Evolutionary conservation across 495 filamentous ascomycete genomes (phyloP), one percentile per base, ranked within the genome.

Genomic region (Neurospora sp.): DNA sequence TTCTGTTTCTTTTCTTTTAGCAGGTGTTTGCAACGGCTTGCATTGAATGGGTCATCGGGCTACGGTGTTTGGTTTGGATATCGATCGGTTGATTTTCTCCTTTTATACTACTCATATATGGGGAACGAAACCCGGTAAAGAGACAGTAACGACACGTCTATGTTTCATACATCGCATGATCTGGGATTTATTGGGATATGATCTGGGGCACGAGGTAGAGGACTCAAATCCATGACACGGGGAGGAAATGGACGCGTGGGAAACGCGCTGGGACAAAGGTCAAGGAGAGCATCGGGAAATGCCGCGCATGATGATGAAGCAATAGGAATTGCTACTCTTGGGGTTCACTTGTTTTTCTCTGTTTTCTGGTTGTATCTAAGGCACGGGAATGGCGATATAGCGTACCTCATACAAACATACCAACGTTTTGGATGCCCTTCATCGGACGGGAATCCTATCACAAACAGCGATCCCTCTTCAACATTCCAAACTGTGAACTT

Each of bases 71-170:
- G 35, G 59, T 73, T 70, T 42, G 71, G 38, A 44, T 48, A 39
- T 31, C 31, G 39, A 39, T 16, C 9, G 11, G 44, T 31, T 38
- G 38, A n/a, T 37, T 39, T 73, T 73, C 35, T 68, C 72, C 68
- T 72, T 71, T 71, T 61, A 73, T 71, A 69, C 71, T 75, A 70
- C 39, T 68, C 59, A 73, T 72, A 70, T 72, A 77, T 78, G 75
- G 74, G 72, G 69, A 69, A 69, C 12, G 53, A 72, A 48, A 74
- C 72, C 72, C 72, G 69, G 76, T 71, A 73, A 72, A 75, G 73
- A 78, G 74, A 71, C 73, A 79, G 78, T 78, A 79, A 79, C 78
- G 78, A 79, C 53, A 65, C 27, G 53, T 31, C 7, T 65, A 65
- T 6, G 53, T 65, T 65, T 65, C 22, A 35, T 35, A 65, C 14